A percentile compares a stretch with the other conserved stretches of the same genome.
These are phyloP conservation scores for Spathaspora sp. DNA, from an alignment of 1,139 yeast species.

Conservation along the genomic window DNA sequence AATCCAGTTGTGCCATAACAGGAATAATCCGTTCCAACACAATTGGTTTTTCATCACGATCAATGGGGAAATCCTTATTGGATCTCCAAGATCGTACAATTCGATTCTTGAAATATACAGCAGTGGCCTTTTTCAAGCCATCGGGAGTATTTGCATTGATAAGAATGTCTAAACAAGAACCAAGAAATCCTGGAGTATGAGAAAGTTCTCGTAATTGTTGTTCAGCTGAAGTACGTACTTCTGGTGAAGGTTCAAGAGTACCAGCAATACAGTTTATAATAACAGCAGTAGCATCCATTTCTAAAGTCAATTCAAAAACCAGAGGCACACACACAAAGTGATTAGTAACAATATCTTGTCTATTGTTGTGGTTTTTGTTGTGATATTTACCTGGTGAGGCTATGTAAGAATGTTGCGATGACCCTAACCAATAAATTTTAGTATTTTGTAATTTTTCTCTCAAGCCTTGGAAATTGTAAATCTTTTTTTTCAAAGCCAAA, in stretches of 20 bases:
- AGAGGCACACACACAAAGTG: too few species aligned
- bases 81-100: slow-evolving; percentile 64
- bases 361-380: too few species aligned
- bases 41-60: slow-evolving; percentile 67
- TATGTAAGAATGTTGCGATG: too few species aligned
- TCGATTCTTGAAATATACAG: slow-evolving; percentile 82
- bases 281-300: slow-evolving; percentile 63
- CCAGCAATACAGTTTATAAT: slow-evolving; percentile 79
- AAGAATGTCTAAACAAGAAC: slow-evolving; percentile 79
- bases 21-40: slow-evolving; percentile 62
- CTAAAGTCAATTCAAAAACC: background rate
- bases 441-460: too few species aligned
- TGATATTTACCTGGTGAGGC: background rate
- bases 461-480: too few species aligned
- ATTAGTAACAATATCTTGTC: too few species aligned
- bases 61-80: slow-evolving; percentile 34
- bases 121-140: slow-evolving; percentile 73
- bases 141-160: slow-evolving; percentile 42
- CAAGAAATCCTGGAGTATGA: slow-evolving; percentile 68
- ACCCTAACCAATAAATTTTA: too few species aligned
- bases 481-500: too few species aligned
- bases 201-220: slow-evolving; percentile 57
- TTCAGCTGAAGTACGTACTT: slow-evolving; percentile 69
- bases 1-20: slow-evolving; percentile 41
- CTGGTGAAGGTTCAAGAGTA: slow-evolving; percentile 70